Evolutionary conservation across 108 stramenopile species (phyloP).

Genomic region (Asterionellopsis glacialis): DNA sequence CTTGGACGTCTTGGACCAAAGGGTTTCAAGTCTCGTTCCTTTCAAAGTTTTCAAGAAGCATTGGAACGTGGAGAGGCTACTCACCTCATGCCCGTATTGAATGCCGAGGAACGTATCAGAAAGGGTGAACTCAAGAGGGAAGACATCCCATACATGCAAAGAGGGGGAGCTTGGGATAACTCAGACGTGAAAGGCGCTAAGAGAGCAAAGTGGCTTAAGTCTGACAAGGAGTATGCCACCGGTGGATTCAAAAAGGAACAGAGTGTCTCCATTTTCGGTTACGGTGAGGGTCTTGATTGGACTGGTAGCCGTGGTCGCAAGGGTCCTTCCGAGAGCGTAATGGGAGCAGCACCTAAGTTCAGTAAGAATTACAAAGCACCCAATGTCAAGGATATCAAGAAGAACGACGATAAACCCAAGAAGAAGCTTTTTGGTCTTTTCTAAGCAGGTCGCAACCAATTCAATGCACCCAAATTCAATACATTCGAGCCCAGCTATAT

Average conservation of each 20-base stretch:
- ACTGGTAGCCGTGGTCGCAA: constrained; percentile 40
- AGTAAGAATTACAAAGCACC: constrained; percentile 80
- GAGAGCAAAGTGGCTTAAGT: constrained; percentile 46
- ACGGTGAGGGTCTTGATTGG: constrained; percentile 78
- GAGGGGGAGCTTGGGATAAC: constrained; percentile 64
- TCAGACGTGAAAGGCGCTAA: constrained; percentile 59
- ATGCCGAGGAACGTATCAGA: constrained; percentile 49
- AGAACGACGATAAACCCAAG: constrained; percentile 22
- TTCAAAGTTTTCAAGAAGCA: constrained; percentile 81
- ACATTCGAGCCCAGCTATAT: neutral
- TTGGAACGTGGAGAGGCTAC: constrained; percentile 68
- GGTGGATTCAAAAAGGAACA: constrained; percentile 83
- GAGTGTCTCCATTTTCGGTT: constrained; percentile 62
- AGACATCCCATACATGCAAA: constrained; percentile 84
- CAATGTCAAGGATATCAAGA: constrained; percentile 49
- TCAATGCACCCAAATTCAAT: neutral
- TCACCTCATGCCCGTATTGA: constrained; percentile 67
- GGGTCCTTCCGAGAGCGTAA: constrained; percentile 33
- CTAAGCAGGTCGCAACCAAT: constrained; percentile 10
- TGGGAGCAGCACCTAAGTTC: constrained; percentile 47
- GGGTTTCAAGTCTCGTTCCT: constrained; percentile 69
- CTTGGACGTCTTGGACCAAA: constrained; percentile 61
- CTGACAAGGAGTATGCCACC: constrained; percentile 66
- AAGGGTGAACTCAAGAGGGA: constrained; percentile 65
- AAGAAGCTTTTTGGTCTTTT: constrained; percentile 71